A percentile compares a stretch with the other conserved stretches of the same genome.
These are phyloP conservation scores for Spathaspora girioi DNA, from an alignment of 805 yeast genomes.

Conservation along the genomic window DNA sequence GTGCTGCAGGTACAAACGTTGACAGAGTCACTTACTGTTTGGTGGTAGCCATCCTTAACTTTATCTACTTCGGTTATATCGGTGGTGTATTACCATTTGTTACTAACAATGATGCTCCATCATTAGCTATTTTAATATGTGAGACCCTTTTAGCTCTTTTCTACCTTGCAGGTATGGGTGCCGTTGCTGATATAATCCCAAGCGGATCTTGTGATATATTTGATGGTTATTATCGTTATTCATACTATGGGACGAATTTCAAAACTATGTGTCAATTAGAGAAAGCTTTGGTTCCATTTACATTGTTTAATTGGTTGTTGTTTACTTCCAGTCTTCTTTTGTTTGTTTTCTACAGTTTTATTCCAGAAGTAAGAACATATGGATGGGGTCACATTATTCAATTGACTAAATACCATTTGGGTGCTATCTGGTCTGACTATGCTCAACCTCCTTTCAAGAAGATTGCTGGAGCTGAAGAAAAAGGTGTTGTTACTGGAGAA, in stretches of 20 bases:
- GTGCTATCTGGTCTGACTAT: conserved; percentile 6
- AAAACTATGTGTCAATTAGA: conserved; percentile 3
- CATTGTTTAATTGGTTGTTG: conserved; percentile 8
- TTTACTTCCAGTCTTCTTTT: conserved; percentile 6
- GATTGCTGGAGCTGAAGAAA: background rate
- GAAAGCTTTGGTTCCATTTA: conserved; percentile 6
- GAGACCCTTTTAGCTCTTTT: conserved; percentile 4
- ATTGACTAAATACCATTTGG: conserved; percentile 1
- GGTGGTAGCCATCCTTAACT: conserved; percentile 1
- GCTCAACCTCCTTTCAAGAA: background rate
- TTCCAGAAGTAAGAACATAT: conserved; percentile 3
- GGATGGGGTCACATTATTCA: conserved; percentile 4
- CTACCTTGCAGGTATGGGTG: conserved; percentile 8
- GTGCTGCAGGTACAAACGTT: conserved; percentile 1
- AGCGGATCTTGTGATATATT: conserved; percentile 3
- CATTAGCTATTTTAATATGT: conserved; percentile 4
- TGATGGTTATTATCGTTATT: background rate
- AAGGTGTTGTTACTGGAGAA: background rate
- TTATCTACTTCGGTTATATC: conserved; percentile 7
- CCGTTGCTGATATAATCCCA: conserved; percentile 5
- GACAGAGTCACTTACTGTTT: conserved; percentile 5
- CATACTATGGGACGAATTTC: background rate
- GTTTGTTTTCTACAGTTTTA: conserved; percentile 5
- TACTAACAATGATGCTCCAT: background rate
- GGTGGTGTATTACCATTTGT: conserved; percentile 1